A percentile compares a stretch with the other conserved stretches of the same genome.
Conservation (phyloP, 1,139 yeast genomes). For the Blastobotrys arbuscula region DNA sequence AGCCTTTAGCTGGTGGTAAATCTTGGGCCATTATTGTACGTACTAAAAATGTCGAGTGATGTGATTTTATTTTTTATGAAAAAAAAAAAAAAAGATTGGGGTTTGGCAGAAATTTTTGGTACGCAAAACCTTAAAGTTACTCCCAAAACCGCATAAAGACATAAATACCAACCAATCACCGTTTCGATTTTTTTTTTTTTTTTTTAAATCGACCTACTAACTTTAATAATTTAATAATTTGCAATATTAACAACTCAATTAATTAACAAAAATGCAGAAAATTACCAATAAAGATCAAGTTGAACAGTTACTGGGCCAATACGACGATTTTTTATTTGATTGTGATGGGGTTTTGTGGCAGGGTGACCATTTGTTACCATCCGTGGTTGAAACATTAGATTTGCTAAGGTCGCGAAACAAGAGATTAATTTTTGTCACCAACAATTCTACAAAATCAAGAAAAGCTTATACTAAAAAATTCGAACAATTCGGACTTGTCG, state of each 20-base stretch:
- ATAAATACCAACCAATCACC: not conserved
- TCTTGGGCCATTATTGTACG: conserved; percentile 51
- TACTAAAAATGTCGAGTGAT: not conserved
- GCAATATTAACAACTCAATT: not conserved
- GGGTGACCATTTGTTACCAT: conserved; percentile 68
- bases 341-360: conserved; percentile 94
- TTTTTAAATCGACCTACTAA: not conserved
- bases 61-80: not conserved
- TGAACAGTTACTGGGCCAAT: conserved; percentile 49
- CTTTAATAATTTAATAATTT: too few relatives aligned
- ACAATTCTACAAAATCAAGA: conserved; percentile 89
- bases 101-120: not conserved
- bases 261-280: conserved; percentile 27
- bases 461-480: conserved; percentile 71
- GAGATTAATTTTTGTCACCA: conserved; percentile 81
- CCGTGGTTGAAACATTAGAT: conserved; percentile 60
- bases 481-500: conserved; percentile 61
- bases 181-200: not conserved
- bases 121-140: not conserved
- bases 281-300: conserved; percentile 46
- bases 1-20: conserved; percentile 83
- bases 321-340: conserved; percentile 83
- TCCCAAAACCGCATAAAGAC: not conserved
- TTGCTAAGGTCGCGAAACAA: conserved; percentile 51
- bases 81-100: not conserved